Base-by-base conservation (phyloP, 2,329 filamentous ascomycete genomes). In the Clonostachys rhizophaga region DNA sequence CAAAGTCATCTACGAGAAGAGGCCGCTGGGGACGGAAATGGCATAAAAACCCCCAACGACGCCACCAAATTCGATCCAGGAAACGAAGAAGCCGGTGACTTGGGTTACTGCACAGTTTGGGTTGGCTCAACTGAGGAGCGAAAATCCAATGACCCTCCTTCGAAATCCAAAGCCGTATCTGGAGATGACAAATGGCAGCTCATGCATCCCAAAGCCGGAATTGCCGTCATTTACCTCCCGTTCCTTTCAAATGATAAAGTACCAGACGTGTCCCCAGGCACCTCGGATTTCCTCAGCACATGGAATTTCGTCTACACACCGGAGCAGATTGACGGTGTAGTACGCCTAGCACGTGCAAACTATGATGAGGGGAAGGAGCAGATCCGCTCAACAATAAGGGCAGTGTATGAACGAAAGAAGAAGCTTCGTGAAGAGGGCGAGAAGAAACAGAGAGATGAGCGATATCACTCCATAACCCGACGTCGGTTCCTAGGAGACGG, bases 261-360 rank as follows among this genome's bases (percentile, higher is more conserved):
- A 0, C 79, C 84, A 0, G 87, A 82, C 40, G 86, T 97, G n/a
- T 87, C 96, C 55, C 94, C 94, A 0, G 83, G 84, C 20, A 81
- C 79, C 3, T 87, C 82, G 46, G 90, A 96, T 50, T 97, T 91
- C 66, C 83, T 97, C 72, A 89, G 84, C 55, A 99, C 94, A 0
- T 99, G 94, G 94, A 99, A 99, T 62, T 97, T 97, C 62, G 84
- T 96, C 33, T 99, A 97, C 65, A 95, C 88, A 3, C 86, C 91
- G 0, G 85, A 94, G 48, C 86, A 99, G 64, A 84, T 99, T 45
- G 91, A 97, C 56, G 80, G 81, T 24, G 90, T 95, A 1, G 86
- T 96, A 3, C 76, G 79, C 6, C 76, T 99, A 30, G 91, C 94
- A 2, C 78, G 83, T 47, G 89, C 89, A 11, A 99, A 99, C 65